Percentiles rank a stretch among this genome's conserved stretches.
Conservation (phyloP, 208 protist species). For the Herpetomonas tarakana region DNA sequence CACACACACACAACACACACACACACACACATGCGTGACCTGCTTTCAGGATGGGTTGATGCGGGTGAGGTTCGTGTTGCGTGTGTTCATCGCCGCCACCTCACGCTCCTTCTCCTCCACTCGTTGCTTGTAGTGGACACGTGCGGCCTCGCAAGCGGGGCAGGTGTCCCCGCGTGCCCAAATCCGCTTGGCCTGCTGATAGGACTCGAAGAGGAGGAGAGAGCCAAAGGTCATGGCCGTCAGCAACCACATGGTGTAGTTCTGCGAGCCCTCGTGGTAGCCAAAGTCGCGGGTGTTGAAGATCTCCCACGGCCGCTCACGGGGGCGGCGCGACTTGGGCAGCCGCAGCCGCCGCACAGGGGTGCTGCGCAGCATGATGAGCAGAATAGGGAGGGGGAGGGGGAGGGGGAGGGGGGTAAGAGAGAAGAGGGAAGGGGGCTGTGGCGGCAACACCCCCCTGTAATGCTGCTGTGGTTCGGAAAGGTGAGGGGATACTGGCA, state of each 20-base stretch:
- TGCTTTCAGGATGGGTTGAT: too few species aligned
- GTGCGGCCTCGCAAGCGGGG: slow-evolving; percentile 75
- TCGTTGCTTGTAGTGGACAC: slow-evolving; percentile 72
- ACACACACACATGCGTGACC: too few species aligned
- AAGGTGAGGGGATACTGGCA: too few species aligned
- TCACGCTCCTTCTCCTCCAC: slow-evolving; percentile 64
- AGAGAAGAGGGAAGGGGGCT: too few species aligned
- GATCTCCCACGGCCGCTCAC: slow-evolving; percentile 86
- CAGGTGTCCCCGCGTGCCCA: slow-evolving; percentile 78
- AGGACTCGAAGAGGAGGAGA: slow-evolving; percentile 66
- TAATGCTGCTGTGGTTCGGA: too few species aligned
- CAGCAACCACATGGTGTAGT: slow-evolving; percentile 84
- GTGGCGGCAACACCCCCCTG: too few species aligned
- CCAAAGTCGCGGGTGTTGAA: slow-evolving; percentile 88
- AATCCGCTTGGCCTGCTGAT: slow-evolving; percentile 62
- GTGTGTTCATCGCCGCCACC: slow-evolving; percentile 13
- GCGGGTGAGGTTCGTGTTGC: slow-evolving; percentile 1
- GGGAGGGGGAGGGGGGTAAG: too few species aligned
- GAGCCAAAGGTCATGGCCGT: slow-evolving; percentile 23
- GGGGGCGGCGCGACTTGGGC: slow-evolving; percentile 73
- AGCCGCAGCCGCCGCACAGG: slow-evolving; percentile 43
- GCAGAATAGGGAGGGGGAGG: not conserved
- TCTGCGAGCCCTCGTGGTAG: slow-evolving; percentile 83
- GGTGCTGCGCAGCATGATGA: slow-evolving; percentile 45
- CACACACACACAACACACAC: too few species aligned